Evolutionary conservation across 2,329 filamentous ascomycete species (phyloP).

Genomic region (Davidsoniella virescens): DNA sequence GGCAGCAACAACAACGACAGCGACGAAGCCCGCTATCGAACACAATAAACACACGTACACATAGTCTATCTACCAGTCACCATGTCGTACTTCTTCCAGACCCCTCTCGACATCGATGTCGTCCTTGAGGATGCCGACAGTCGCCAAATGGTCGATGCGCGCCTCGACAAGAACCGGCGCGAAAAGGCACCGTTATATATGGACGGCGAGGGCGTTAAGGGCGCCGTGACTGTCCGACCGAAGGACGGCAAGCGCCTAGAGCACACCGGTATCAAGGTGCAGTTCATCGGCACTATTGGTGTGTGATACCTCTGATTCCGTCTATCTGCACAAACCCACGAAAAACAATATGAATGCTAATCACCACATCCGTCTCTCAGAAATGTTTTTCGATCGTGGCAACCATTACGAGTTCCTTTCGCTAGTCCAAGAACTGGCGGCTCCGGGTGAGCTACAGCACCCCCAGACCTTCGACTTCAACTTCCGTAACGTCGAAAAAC

Average conservation of each 20-base stretch:
- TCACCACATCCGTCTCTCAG: conserved; percentile 27
- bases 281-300: conserved; percentile 98
- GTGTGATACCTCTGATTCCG: conserved; percentile 18
- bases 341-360: conserved; percentile 4
- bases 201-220: conserved; percentile 96
- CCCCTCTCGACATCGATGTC: conserved; percentile 96
- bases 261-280: conserved; percentile 97
- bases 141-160: conserved; percentile 88
- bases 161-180: conserved; percentile 93
- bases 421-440: conserved; percentile 88
- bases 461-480: conserved; percentile 98
- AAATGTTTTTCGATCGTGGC: conserved; percentile 99
- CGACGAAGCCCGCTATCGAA: background rate
- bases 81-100: conserved; percentile 98
- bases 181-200: conserved; percentile 96
- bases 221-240: conserved; percentile 80
- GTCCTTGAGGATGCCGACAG: conserved; percentile 92
- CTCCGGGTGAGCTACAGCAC: conserved; percentile 93
- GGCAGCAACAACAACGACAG: background rate
- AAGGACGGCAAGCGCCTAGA: conserved; percentile 97
- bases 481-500: conserved; percentile 99
- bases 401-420: conserved; percentile 99
- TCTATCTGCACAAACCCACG: conserved; percentile 4
- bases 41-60: background rate
- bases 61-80: conserved; percentile 13